phyloP scores from a whole-genome alignment of 495 filamentous ascomycete species.

The Tirmania nivea region DNA sequence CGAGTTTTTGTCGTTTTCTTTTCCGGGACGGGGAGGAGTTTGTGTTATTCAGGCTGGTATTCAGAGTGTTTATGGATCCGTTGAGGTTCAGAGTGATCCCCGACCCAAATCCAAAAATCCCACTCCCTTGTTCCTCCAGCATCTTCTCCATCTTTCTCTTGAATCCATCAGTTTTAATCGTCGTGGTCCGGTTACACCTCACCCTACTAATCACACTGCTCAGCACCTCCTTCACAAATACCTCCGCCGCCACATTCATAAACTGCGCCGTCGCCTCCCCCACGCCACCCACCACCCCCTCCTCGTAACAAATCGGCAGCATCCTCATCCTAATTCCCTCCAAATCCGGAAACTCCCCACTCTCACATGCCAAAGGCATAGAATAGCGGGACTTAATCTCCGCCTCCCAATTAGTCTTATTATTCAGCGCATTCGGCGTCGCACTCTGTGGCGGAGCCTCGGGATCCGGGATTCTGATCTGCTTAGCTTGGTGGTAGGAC shows the following conservation, averaged over 20 bases:
- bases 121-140: slow-evolving; percentile 39
- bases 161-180: slow-evolving; percentile 44
- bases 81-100: no score
- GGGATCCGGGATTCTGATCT: slow-evolving; percentile 43
- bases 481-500: slow-evolving; percentile 46
- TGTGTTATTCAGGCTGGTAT: background rate
- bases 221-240: slow-evolving; percentile 74
- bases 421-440: slow-evolving; percentile 17
- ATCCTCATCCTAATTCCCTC: slow-evolving; percentile 63
- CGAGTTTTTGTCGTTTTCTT: slow-evolving; percentile 48
- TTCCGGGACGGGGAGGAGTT: slow-evolving; percentile 30
- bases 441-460: slow-evolving; percentile 50
- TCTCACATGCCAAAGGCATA: slow-evolving; percentile 67
- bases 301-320: slow-evolving; percentile 85
- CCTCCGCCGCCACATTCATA: slow-evolving; percentile 77
- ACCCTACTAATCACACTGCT: slow-evolving; percentile 57
- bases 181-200: slow-evolving; percentile 54
- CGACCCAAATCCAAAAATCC: no score
- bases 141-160: slow-evolving; percentile 32
- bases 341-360: slow-evolving; percentile 75
- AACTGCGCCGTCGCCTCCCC: slow-evolving; percentile 53
- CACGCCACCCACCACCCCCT: slow-evolving; percentile 57
- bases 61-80: no score
- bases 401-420: slow-evolving; percentile 49
- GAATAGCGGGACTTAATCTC: slow-evolving; percentile 86